Evolutionary conservation across 2,329 filamentous ascomycete genomes (phyloP), one percentile per base, ranked within the genome.

Genomic region (Fusarium sarcochroum): DNA sequence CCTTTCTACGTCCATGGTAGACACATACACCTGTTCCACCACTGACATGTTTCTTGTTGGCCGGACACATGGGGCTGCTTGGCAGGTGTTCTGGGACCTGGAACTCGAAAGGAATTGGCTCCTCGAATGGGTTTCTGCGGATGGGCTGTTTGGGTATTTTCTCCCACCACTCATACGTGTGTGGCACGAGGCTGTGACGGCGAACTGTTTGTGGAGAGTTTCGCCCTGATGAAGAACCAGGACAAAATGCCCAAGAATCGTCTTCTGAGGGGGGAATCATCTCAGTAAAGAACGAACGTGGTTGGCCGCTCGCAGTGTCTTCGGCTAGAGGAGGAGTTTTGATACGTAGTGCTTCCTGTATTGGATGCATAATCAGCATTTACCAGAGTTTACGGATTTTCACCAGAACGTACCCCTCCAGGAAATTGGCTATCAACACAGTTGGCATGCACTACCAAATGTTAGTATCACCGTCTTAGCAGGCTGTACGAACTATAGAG

Each of bases 51-150:
- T 78, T 81, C 42, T 74, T 74, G 71, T 86, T 85, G 10, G 83
- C 76, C 4, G 85, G 85, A 55, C 85, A 87, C 76, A 86, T 80
- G 17, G 84, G 84, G 68, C 84, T 86, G 58, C 65, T 82, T 32
- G 84, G 83, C 9, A 85, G 75, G 63, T 87, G 85, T 63, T 86
- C 83, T 3, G 84, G 83, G 13, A 86, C 64, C 46, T 85, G 79
- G 59, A 87, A 86, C 47, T 82, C 76, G 58, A 87, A 87, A 6
- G 62, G 51, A 21, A 54, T 57, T 10, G 66, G 25, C 18, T 53
- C 56, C 23, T 63, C 52, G 1, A 71, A 55, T 15, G 68, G 56
- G 21, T 70, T 62, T 8, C 69, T 73, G 7, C 72, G 70, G 7
- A 55, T 44, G 6, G 69, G 55, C 7, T 72, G 63, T 54, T 61